Evolutionary conservation across 1,284 basidiomycete species (phyloP).

Genomic region (Leccinum pachyderme): DNA sequence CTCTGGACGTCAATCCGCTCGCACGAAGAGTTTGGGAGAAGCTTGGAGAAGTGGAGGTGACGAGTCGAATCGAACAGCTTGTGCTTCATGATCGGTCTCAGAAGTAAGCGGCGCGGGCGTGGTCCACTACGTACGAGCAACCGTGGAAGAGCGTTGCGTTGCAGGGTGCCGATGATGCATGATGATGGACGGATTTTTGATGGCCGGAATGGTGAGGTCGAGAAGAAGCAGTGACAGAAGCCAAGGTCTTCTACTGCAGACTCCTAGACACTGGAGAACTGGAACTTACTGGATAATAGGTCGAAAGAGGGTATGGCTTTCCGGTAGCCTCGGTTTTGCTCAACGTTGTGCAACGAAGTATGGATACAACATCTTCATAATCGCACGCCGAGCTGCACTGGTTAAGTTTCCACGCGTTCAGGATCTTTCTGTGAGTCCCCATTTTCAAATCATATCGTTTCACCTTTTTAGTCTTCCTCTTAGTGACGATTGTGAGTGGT

Average conservation of each 20-base stretch:
- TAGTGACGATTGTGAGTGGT: slow-evolving; percentile 87
- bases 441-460: slow-evolving; percentile 17
- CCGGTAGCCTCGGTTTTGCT: slow-evolving; percentile 5
- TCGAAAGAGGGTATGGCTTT: slow-evolving; percentile 7
- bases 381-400: neutral
- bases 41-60: slow-evolving; percentile 33
- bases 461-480: slow-evolving; percentile 66
- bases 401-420: no score
- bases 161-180: neutral
- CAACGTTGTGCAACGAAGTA: neutral
- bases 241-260: neutral
- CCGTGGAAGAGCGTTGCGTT: slow-evolving; percentile 28
- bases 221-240: slow-evolving; percentile 2
- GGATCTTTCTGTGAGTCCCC: slow-evolving; percentile 71
- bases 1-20: slow-evolving; percentile 12
- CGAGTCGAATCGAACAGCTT: slow-evolving; percentile 40
- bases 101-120: slow-evolving; percentile 3
- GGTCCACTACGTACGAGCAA: slow-evolving; percentile 20
- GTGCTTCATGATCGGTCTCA: slow-evolving; percentile 26
- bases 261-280: slow-evolving; percentile 1
- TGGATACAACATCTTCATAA: neutral
- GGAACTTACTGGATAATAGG: neutral
- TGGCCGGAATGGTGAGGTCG: slow-evolving; percentile 18
- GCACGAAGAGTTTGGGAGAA: slow-evolving; percentile 21
- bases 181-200: slow-evolving; percentile 34